Percentiles rank a stretch among this genome's conserved stretches.
Conservation (phyloP, 129 eudicot genomes). For the Escallonia rubra region DNA sequence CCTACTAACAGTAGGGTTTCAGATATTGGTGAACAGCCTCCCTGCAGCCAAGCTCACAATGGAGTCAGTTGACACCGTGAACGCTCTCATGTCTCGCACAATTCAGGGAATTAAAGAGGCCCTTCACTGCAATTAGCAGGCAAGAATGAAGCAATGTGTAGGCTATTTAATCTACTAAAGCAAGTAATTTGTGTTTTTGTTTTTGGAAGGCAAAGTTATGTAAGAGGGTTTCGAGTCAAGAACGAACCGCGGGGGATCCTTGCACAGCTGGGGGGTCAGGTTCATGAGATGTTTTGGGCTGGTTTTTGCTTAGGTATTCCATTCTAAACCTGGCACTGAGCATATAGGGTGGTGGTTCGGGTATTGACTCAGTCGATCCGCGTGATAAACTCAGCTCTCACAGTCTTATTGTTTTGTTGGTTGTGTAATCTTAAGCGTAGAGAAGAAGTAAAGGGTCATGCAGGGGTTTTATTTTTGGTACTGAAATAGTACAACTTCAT, state of each 20-base stretch:
- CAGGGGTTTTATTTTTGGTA: not conserved
- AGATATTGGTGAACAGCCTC: constrained; percentile 48
- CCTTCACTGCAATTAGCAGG: constrained; percentile 34
- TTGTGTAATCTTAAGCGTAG: constrained; percentile 12
- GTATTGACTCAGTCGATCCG: constrained; percentile 79
- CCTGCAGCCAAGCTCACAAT: constrained; percentile 53
- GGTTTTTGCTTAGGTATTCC: not conserved
- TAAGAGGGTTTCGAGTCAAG: constrained; percentile 70
- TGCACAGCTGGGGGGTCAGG: constrained; percentile 1
- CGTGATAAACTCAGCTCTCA: constrained; percentile 17
- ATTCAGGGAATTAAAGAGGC: constrained; percentile 56
- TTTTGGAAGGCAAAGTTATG: constrained; percentile 20
- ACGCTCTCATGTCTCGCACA: constrained; percentile 58
- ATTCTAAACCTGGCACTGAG: not conserved
- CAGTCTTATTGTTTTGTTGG: constrained; percentile 27
- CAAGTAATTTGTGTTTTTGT: constrained; percentile 3
- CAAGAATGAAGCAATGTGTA: no score
- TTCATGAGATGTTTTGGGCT: not conserved
- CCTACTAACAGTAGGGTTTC: constrained; percentile 65
- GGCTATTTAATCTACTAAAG: no score
- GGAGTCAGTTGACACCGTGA: constrained; percentile 61
- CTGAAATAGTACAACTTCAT: not conserved
- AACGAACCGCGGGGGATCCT: constrained; percentile 68
- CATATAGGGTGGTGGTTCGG: constrained; percentile 70
- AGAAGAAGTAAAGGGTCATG: not conserved